A percentile compares a stretch with the other conserved stretches of the same genome.
Conservation (phyloP, 2,329 filamentous ascomycete genomes). For the Simplicillium sp. region DNA sequence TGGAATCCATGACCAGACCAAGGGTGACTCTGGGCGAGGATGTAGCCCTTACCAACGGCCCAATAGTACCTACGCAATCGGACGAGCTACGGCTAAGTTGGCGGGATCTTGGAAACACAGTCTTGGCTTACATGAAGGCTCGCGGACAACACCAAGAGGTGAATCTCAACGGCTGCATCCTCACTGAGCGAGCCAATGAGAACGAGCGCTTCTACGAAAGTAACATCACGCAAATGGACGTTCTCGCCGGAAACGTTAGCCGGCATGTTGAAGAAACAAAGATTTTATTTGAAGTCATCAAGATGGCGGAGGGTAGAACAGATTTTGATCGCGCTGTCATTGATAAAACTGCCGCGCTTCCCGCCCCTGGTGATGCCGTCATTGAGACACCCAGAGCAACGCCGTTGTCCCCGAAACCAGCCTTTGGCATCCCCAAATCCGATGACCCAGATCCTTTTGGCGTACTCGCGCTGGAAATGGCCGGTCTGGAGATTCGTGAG, state of each 20-base stretch:
- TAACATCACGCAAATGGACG: slow-evolving; percentile 42
- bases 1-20: slow-evolving; percentile 75
- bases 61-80: slow-evolving; percentile 49
- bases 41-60: slow-evolving; percentile 66
- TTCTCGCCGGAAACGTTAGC: slow-evolving; percentile 46
- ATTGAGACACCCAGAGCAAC: slow-evolving; percentile 36
- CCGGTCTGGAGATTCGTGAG: slow-evolving; percentile 81
- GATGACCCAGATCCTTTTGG: slow-evolving; percentile 90
- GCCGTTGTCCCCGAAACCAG: slow-evolving; percentile 22
- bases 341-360: slow-evolving; percentile 51
- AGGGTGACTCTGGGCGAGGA: slow-evolving; percentile 76
- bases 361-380: slow-evolving; percentile 66
- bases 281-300: slow-evolving; percentile 71
- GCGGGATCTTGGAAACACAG: slow-evolving; percentile 43
- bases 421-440: slow-evolving; percentile 68
- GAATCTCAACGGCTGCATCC: slow-evolving; percentile 45
- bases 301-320: slow-evolving; percentile 73
- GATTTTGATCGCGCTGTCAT: slow-evolving; percentile 64
- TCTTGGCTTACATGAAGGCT: slow-evolving; percentile 50
- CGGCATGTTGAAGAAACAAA: slow-evolving; percentile 44
- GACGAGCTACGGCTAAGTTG: slow-evolving; percentile 41
- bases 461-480: slow-evolving; percentile 80
- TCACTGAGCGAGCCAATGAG: slow-evolving; percentile 48
- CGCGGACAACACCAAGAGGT: slow-evolving; percentile 45
- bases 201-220: slow-evolving; percentile 49